Percentiles rank a stretch among this genome's conserved stretches.
These are phyloP conservation scores for Persicaria tinctoria DNA, from an alignment of 148 eudicot genomes.

Conservation along the genomic window DNA sequence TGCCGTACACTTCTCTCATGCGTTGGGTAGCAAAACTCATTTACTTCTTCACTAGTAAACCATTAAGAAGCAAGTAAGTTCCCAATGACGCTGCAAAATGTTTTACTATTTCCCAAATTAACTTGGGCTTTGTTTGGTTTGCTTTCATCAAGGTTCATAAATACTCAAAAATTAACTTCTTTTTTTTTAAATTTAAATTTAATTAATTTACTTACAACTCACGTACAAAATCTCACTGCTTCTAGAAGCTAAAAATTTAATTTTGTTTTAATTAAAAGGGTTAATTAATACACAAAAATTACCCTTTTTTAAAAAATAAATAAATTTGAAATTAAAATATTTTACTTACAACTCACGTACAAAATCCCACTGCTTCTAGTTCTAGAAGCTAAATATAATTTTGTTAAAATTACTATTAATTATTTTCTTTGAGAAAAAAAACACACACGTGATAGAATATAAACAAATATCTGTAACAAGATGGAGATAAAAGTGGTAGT, in stretches of 20 bases:
- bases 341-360: too few species aligned
- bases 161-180: neutral
- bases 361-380: too few species aligned
- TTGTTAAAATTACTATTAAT: too few species aligned
- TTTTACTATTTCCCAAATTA: slow-evolving; percentile 4
- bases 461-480: neutral
- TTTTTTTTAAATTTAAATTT: too few species aligned
- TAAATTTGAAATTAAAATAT: too few species aligned
- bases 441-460: too few species aligned
- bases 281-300: neutral
- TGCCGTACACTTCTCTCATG: neutral
- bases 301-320: too few species aligned
- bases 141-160: neutral
- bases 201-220: too few species aligned
- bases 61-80: neutral
- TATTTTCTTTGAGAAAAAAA: too few species aligned
- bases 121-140: neutral
- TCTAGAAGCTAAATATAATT: too few species aligned
- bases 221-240: too few species aligned
- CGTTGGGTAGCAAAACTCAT: neutral
- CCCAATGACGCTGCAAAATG: neutral
- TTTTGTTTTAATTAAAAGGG: too few species aligned
- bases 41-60: neutral
- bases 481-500: neutral
- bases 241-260: neutral